Percentiles rank a stretch among this genome's conserved stretches.
Conservation (phyloP, 2,329 filamentous ascomycete genomes). For the Coniochaeta sp. region DNA sequence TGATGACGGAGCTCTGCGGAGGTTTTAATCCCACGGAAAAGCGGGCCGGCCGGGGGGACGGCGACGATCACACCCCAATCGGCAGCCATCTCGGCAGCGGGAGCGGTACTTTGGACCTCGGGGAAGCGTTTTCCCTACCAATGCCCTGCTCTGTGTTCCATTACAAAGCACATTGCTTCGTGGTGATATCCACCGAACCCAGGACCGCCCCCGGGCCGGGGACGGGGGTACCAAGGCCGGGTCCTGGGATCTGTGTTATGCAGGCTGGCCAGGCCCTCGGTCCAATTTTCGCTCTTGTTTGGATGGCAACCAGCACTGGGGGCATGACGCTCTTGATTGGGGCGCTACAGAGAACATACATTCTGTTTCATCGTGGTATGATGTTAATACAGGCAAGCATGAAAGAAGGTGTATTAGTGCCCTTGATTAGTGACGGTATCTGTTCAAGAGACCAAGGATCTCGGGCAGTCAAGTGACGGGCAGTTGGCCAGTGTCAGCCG, state of each 20-base stretch:
- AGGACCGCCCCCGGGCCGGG: not conserved
- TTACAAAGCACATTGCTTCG: not conserved
- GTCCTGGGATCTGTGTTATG: not conserved
- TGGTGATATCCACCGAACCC: not conserved
- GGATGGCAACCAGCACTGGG: too few species aligned
- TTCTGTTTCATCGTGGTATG: too few species aligned
- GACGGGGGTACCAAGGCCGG: not conserved
- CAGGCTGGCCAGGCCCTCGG: not conserved
- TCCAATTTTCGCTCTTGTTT: too few species aligned
- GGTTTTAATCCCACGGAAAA: not conserved
- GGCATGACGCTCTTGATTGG: too few species aligned
- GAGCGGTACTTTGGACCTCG: not conserved
- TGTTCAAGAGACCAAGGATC: too few species aligned
- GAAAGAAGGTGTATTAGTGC: too few species aligned
- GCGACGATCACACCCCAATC: not conserved
- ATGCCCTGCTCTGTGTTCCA: not conserved
- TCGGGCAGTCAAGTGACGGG: too few species aligned
- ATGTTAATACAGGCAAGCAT: too few species aligned
- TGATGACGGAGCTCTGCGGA: not conserved
- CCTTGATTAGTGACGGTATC: too few species aligned
- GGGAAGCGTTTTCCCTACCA: not conserved
- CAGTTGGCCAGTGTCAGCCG: too few species aligned
- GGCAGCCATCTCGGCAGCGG: not conserved
- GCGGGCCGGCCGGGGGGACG: not conserved
- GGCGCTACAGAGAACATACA: too few species aligned